Evolutionary conservation across 2,329 filamentous ascomycete species (phyloP).

Genomic region (Blumeria graminis): DNA sequence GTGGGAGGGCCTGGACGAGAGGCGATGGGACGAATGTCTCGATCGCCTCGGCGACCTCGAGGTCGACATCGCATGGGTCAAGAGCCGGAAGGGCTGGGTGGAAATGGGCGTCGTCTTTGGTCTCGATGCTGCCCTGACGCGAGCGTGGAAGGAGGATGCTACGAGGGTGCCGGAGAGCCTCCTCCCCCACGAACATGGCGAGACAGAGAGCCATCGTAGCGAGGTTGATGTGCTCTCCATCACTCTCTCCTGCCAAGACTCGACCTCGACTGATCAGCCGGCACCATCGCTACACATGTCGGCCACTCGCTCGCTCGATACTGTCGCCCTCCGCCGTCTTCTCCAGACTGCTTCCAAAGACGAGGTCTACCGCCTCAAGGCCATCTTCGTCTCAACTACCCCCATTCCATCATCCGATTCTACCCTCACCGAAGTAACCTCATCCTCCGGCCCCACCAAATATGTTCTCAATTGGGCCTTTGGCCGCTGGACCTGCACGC

Average conservation of each 20-base stretch:
- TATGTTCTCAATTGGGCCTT: constrained; percentile 99
- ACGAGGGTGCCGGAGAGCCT: constrained; percentile 28
- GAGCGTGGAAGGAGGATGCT: constrained; percentile 22
- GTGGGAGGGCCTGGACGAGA: constrained; percentile 39
- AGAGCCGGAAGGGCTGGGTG: constrained; percentile 60
- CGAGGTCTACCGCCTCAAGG: constrained; percentile 90
- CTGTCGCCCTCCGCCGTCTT: constrained; percentile 39
- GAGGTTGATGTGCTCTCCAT: constrained; percentile 85
- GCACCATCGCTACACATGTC: neutral
- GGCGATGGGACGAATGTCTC: constrained; percentile 35
- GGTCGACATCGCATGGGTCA: constrained; percentile 48
- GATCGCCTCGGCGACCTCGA: constrained; percentile 45
- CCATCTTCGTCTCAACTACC: constrained; percentile 25
- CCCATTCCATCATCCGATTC: constrained; percentile 25
- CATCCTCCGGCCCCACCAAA: constrained; percentile 17
- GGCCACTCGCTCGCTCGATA: constrained; percentile 20
- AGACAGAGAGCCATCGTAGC: constrained; percentile 37
- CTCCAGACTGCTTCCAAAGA: constrained; percentile 63
- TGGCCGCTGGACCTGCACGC: constrained; percentile 77
- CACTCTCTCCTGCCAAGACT: constrained; percentile 24
- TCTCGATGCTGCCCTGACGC: constrained; percentile 58
- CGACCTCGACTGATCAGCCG: neutral
- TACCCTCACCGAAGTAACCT: constrained; percentile 4
- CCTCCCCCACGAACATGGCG: constrained; percentile 7
- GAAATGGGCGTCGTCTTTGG: constrained; percentile 63